Percentiles rank a stretch among this genome's conserved stretches.
Conservation (phyloP, 345 rosid species). For the Boechera divaricarpa region DNA sequence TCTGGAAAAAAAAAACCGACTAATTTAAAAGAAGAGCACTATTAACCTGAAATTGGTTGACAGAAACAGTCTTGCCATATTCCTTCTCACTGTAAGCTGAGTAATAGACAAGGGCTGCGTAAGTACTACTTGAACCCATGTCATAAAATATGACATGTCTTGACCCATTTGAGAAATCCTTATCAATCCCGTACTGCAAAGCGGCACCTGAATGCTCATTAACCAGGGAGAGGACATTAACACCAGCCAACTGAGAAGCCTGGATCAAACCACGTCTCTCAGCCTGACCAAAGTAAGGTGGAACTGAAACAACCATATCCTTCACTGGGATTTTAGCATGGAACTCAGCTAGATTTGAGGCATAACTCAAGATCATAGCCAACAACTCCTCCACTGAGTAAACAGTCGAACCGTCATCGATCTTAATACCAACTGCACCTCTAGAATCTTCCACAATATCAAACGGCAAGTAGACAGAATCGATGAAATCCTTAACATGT, state of each 20-base stretch:
- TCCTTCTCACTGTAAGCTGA: constrained; percentile 86
- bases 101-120: constrained; percentile 86
- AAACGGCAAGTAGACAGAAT: constrained; percentile 76
- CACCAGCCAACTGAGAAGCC: constrained; percentile 93
- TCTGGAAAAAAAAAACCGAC: neutral
- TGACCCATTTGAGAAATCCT: constrained; percentile 86
- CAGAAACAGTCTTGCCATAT: constrained; percentile 83
- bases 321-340: constrained; percentile 70
- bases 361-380: constrained; percentile 84
- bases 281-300: constrained; percentile 95
- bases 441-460: constrained; percentile 75
- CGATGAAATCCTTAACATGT: constrained; percentile 62
- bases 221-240: constrained; percentile 77
- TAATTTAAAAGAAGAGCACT: neutral
- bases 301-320: constrained; percentile 84
- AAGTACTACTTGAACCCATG: constrained; percentile 94
- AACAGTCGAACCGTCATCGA: constrained; percentile 54
- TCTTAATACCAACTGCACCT: constrained; percentile 67
- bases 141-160: constrained; percentile 92
- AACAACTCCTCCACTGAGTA: constrained; percentile 85
- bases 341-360: constrained; percentile 72
- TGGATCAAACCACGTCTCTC: constrained; percentile 86
- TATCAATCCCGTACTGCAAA: constrained; percentile 97
- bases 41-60: constrained; percentile 94
- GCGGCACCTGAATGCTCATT: constrained; percentile 98